Conservation (phyloP, 2,329 filamentous ascomycete species). For the Ceratocystis destructans region DNA sequence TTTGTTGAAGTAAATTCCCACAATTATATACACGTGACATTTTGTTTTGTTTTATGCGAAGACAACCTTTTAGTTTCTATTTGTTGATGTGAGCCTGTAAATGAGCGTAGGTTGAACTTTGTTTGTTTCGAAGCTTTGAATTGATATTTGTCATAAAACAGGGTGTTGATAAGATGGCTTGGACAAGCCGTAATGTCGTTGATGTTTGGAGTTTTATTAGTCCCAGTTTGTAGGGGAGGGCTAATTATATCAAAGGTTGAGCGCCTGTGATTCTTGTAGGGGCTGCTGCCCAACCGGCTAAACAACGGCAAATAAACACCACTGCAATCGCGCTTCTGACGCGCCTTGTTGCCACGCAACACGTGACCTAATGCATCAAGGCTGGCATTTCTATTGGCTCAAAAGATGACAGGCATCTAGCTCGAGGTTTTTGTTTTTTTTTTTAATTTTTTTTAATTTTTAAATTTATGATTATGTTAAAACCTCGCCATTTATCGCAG, state of each 20-base stretch:
- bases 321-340: background rate
- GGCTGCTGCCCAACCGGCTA: constrained; percentile 2
- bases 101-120: too few species aligned
- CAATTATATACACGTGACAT: background rate
- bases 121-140: too few species aligned
- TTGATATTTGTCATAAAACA: too few species aligned
- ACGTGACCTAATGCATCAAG: background rate
- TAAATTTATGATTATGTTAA: background rate
- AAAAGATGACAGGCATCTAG: background rate
- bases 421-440: background rate
- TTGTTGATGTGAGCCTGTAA: too few species aligned
- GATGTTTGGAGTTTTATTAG: too few species aligned
- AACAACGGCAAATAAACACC: background rate
- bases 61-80: too few species aligned
- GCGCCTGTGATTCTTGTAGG: background rate
- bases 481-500: background rate
- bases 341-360: background rate
- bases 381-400: background rate
- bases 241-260: too few species aligned
- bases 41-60: background rate
- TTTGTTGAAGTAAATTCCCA: constrained; percentile 6
- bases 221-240: too few species aligned
- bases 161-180: too few species aligned
- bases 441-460: background rate
- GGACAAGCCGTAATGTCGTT: too few species aligned